These are phyloP conservation scores for Entoloma clypeatum DNA, from an alignment of 1,284 basidiomycete species.

Conservation along the genomic window DNA sequence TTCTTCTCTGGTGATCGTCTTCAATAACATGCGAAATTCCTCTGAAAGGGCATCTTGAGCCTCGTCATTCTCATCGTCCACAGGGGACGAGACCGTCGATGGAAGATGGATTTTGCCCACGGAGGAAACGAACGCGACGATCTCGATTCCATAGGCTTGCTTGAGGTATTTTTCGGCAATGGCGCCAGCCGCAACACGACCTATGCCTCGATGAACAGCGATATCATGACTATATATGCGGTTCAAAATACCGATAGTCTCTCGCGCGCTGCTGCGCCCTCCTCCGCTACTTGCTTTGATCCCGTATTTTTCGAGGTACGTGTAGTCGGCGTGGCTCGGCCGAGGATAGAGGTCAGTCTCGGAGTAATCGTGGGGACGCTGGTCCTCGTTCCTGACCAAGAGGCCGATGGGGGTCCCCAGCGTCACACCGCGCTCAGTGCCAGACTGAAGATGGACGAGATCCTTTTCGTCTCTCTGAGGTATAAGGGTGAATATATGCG, in stretches of 20 bases:
- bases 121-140: conserved; percentile 95
- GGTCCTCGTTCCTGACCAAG: conserved; percentile 96
- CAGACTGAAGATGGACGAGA: conserved; percentile 91
- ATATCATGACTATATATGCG: conserved; percentile 7
- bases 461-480: conserved; percentile 94
- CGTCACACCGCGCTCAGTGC: conserved; percentile 91
- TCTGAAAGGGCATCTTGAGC: conserved; percentile 77
- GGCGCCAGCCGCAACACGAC: conserved; percentile 95
- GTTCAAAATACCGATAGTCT: conserved; percentile 78
- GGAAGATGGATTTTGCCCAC: conserved; percentile 92
- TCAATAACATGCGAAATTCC: conserved; percentile 81
- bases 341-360: conserved; percentile 98
- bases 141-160: conserved; percentile 86
- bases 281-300: conserved; percentile 97
- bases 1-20: conserved; percentile 78
- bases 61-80: conserved; percentile 62
- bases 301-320: conserved; percentile 97
- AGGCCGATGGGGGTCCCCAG: conserved; percentile 97
- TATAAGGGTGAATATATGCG: conserved; percentile 9
- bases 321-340: conserved; percentile 97
- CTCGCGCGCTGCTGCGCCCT: conserved; percentile 90
- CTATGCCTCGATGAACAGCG: conserved; percentile 48
- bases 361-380: conserved; percentile 97
- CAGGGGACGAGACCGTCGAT: conserved; percentile 36
- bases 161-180: conserved; percentile 97